Evolutionary conservation across 352 stramenopile genomes (phyloP), one percentile per base, ranked within the genome.

Genomic region (Globisporangium spinosum): DNA sequence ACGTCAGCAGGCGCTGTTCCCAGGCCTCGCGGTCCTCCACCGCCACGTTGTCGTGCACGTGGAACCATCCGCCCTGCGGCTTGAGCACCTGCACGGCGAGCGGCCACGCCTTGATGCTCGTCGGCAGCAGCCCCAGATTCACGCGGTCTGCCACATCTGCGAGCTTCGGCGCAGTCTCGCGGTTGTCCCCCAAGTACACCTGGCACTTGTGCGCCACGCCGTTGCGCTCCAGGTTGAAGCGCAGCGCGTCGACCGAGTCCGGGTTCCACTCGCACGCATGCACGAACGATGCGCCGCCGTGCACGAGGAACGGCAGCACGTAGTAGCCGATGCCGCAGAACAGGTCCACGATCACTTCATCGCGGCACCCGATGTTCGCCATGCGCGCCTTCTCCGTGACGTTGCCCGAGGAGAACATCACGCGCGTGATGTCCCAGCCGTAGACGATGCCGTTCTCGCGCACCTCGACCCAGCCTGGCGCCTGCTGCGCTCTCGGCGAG

Each of bases 311-410:
- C 0, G 96, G 97, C 22, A 99, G 75, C 29, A 98, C 95, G 69
- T 98, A 99, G 74, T 99, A 99, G 15, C 97, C 97, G 74, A 99
- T 99, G n/a, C 97, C 97, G 43, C 93, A 96, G 67, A 98, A 99
- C 54, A 99, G 81, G 70, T 99, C 97, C 35, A 99, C 87, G 32
- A 99, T 89, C 1, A 89, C 77, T 64, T 99, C 94, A 23, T 78
- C 87, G 20, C 69, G 67, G 74, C 92, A 97, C 0, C 91, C 83
- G 62, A 94, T 90, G 32, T 59, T 78, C 32, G 80, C 96, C 82
- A 98, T 98, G 27, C 96, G 90, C 47, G 93, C 93, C 73, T 98
- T 98, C 75, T 99, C 97, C 1, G 95, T 97, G 54, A 98, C 91
- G 70, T 99, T 99, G 6, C 97, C 97, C 8, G 91, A 95, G 54